Conservation (phyloP, 345 rosid species). For the Acer campestre region DNA sequence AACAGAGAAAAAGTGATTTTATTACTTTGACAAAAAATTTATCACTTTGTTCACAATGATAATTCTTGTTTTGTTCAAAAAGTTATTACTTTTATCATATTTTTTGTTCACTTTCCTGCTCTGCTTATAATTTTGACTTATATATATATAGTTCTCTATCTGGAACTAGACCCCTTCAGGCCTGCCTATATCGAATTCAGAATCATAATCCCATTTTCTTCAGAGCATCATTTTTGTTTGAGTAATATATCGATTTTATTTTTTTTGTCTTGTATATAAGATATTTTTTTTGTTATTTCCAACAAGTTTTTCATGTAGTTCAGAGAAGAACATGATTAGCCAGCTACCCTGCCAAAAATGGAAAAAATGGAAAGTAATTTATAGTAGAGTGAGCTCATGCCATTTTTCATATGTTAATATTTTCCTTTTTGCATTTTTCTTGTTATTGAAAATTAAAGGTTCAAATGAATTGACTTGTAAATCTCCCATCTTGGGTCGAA, state of each 20-base stretch:
- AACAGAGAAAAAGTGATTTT: neutral
- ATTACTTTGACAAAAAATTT: neutral
- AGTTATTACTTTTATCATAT: neutral
- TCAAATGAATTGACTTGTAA: neutral
- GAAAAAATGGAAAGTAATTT: neutral
- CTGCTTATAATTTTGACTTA: slow-evolving; percentile 3
- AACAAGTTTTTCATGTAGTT: neutral
- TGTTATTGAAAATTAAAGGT: neutral
- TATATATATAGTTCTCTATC: neutral
- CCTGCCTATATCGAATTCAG: neutral
- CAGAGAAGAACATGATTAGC: neutral
- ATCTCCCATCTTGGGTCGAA: neutral
- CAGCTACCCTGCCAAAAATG: neutral
- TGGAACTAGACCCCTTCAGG: slow-evolving; percentile 4
- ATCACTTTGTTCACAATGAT: neutral
- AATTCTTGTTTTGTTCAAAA: neutral
- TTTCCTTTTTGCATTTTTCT: neutral
- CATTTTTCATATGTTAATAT: too few species aligned
- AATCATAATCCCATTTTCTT: neutral
- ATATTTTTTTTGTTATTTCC: neutral
- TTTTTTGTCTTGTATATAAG: neutral
- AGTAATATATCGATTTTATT: neutral
- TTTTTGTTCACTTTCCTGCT: neutral
- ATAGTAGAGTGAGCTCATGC: neutral
- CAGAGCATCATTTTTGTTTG: neutral